Evolutionary conservation across 1,139 yeast species (phyloP), one percentile per base, ranked within the genome.

Genomic region (Kurtzmaniella natalensis): DNA sequence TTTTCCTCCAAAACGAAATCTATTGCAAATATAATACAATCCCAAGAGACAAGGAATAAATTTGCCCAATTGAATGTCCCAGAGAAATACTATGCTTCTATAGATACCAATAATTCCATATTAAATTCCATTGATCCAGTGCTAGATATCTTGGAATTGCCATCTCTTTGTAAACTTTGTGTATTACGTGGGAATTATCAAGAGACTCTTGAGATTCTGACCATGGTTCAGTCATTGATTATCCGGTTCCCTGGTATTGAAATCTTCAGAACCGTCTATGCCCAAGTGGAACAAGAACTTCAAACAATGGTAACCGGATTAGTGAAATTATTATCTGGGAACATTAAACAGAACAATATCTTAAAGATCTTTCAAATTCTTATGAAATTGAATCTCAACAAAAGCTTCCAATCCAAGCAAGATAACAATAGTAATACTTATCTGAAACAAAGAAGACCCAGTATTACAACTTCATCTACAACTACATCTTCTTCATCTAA

Each of bases 101-200:
- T 64, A 24, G 46, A 50, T 9, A 45, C 50, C 4, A 59, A 59
- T 38, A 57, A 55, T 37, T 50, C 61, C 4, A 50, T 86, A 7
- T 58, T 85, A 30, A 67, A 75, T 25, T 81, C 83, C 44, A 72
- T 87, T 44, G 92, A 82, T 41, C 73, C 79, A 19, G 69, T 88
- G 8, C 75, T 84, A 41, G 95, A 86, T 47, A 70, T 88, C 8
- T 64, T 89, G 41, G 95, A 87, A 50, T 62, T 92, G 21, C 97
- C 97, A 0, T 72, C 94, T 2, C 57, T 89, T 34, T 80, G 94
- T 27, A 72, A 78, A 36, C 77, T 89, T n/a, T 86, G 96, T 56
- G 86, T 88, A 5, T 68, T 77, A 34, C 83, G 84, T 35, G 96
- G 96, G 0, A 85, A 85, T 51, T 92, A 88, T 52, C 85, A 88